Evolutionary conservation across 805 yeast genomes (phyloP), one percentile per base, ranked within the genome.

Genomic region (Saturnispora diversa): DNA sequence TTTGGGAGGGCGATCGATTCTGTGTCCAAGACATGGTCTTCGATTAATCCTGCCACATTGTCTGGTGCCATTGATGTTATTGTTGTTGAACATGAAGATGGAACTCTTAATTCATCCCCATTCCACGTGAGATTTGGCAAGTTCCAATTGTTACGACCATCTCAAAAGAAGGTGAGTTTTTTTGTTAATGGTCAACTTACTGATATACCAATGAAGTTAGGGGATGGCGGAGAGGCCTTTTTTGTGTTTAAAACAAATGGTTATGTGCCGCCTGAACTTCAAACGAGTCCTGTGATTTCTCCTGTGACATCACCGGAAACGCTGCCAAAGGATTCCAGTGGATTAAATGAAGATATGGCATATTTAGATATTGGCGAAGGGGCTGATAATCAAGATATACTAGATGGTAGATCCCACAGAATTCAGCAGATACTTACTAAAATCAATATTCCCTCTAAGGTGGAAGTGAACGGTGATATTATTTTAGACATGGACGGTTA

Each of bases 171-270:
- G 58, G 94, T 90, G 40, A 94, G 83, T 42, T 80, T 92, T 48
- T 72, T 76, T 31, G 94, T 92, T 29, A 92, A 92, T 62, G 97
- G 82, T 27, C 72, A 72, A 44, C 69, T 77, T 34, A 82, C 94
- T 0, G 80, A 84, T 50, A 65, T 90, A 35, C 96, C 95, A 7
- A 92, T 92, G 97, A 92, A 92, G 59, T 66, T 92, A 33, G 95
- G 96, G 12, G 98, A 92, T 45, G 95, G 94, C 6, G 98, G 98
- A 11, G 98, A 92, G 60, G 98, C 97, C 0, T 87, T 87, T 58
- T 92, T 92, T 56, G 97, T 92, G 31, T 90, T 92, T 63, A 95
- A 87, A 54, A 83, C 96, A 1, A 74, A 71, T 31, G 70, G 70
- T 33, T 72, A 74, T 44, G 79, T 92, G 19, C 95, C 96, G 1